Conservation (phyloP, 129 eudicot species). For the Helianthus annuus region DNA sequence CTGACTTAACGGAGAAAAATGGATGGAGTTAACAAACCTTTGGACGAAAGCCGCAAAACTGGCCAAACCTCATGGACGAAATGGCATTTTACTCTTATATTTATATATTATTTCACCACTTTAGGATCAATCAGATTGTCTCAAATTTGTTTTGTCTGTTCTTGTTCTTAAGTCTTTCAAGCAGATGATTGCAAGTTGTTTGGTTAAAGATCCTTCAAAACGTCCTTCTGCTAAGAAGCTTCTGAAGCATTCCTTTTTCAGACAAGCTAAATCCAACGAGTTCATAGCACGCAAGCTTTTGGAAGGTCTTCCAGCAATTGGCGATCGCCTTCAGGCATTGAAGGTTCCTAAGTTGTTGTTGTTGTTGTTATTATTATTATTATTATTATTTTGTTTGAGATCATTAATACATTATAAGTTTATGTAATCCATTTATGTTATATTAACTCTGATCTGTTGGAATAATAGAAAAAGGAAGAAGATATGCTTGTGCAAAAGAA, state of each 20-base stretch:
- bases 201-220: constrained; percentile 94
- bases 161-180: constrained; percentile 64
- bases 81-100: no score
- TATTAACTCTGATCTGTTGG: constrained; percentile 15
- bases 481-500: constrained; percentile 98
- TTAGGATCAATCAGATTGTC: constrained; percentile 3
- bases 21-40: no score
- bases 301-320: constrained; percentile 91
- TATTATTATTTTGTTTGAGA: neutral
- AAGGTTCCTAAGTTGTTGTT: constrained; percentile 51
- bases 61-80: no score
- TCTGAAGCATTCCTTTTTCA: constrained; percentile 85
- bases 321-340: constrained; percentile 79
- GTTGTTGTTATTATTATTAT: neutral
- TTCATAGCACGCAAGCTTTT: constrained; percentile 70
- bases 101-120: neutral
- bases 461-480: constrained; percentile 82
- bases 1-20: no score
- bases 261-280: constrained; percentile 87
- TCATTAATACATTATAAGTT: neutral
- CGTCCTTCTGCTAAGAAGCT: constrained; percentile 89
- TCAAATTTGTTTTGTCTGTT: constrained; percentile 17
- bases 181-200: constrained; percentile 99
- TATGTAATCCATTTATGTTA: neutral
- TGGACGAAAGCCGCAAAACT: no score